Evolutionary conservation across 1,284 basidiomycete genomes (phyloP).

Genomic region (Marasmius fiardii): DNA sequence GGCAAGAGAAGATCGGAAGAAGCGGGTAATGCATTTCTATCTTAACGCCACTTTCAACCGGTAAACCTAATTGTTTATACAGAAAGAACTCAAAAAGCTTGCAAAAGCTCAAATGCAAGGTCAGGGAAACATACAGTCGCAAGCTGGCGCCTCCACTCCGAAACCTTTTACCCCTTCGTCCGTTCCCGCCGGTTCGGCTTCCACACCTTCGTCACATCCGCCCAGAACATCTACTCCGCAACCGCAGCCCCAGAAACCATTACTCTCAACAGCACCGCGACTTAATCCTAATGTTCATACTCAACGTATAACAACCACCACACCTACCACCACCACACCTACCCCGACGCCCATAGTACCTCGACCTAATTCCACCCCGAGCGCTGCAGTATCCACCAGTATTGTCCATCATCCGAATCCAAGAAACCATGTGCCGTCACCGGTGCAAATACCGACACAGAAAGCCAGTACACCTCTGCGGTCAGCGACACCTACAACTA

Average conservation of each 20-base stretch:
- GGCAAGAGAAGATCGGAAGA: slow-evolving; percentile 75
- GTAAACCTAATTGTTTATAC: slow-evolving; percentile 14
- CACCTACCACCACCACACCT: slow-evolving; percentile 24
- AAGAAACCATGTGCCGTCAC: slow-evolving; percentile 20
- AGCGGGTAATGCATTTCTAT: slow-evolving; percentile 47
- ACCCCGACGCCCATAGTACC: slow-evolving; percentile 23
- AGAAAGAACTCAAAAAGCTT: slow-evolving; percentile 73
- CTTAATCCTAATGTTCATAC: slow-evolving; percentile 10
- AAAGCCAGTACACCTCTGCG: slow-evolving; percentile 25
- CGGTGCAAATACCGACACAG: slow-evolving; percentile 16
- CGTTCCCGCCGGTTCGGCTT: slow-evolving; percentile 29
- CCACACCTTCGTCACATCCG: slow-evolving; percentile 27
- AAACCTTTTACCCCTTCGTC: slow-evolving; percentile 15
- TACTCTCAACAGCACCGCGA: slow-evolving; percentile 20
- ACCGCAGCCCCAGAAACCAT: slow-evolving; percentile 7
- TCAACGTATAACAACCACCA: slow-evolving; percentile 7
- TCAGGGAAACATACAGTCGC: slow-evolving; percentile 17
- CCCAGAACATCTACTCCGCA: slow-evolving; percentile 17
- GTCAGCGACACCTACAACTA: slow-evolving; percentile 29
- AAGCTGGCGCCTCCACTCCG: slow-evolving; percentile 23
- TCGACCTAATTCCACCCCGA: slow-evolving; percentile 19
- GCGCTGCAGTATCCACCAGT: slow-evolving; percentile 10
- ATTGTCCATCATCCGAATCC: slow-evolving; percentile 13
- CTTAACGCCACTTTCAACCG: neutral
- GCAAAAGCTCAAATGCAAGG: slow-evolving; percentile 57